A percentile compares a stretch with the other conserved stretches of the same genome.
Evolutionary conservation across 2,329 filamentous ascomycete genomes (phyloP).

Genomic region (Ceratocystis diversiconidia): DNA sequence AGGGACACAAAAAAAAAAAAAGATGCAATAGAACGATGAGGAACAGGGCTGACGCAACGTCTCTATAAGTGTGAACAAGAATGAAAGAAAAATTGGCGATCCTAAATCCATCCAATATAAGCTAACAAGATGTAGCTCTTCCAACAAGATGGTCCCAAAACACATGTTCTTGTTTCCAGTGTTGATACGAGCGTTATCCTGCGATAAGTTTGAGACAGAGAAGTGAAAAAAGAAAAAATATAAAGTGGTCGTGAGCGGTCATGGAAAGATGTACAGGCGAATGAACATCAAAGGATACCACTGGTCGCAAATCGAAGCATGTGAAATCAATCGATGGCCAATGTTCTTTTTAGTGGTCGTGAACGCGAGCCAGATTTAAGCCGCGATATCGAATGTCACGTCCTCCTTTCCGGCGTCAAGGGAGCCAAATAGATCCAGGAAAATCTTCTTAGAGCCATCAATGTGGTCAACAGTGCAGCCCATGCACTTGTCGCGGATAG

Average conservation of each 20-base stretch:
- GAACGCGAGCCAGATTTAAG: slow-evolving; percentile 21
- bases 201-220: background rate
- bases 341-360: background rate
- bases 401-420: slow-evolving; percentile 31
- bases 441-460: slow-evolving; percentile 46
- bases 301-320: background rate
- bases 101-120: slow-evolving; percentile 2
- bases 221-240: slow-evolving; percentile 6
- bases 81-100: slow-evolving; percentile 2
- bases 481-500: slow-evolving; percentile 61
- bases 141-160: background rate
- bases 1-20: background rate
- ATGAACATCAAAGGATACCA: slow-evolving; percentile 2
- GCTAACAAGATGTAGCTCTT: background rate
- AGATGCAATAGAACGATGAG: background rate
- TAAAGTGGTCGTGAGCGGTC: slow-evolving; percentile 8
- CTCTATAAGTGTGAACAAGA: slow-evolving; percentile 5
- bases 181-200: background rate
- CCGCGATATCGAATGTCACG: slow-evolving; percentile 35
- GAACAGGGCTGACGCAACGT: background rate
- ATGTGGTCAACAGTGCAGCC: slow-evolving; percentile 45
- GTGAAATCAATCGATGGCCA: background rate
- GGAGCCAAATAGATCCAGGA: slow-evolving; percentile 36
- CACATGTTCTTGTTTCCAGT: background rate
- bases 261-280: slow-evolving; percentile 5